Evolutionary conservation across 768 basidiomycete genomes (phyloP).

Genomic region (Phanerodontia chrysosporium): DNA sequence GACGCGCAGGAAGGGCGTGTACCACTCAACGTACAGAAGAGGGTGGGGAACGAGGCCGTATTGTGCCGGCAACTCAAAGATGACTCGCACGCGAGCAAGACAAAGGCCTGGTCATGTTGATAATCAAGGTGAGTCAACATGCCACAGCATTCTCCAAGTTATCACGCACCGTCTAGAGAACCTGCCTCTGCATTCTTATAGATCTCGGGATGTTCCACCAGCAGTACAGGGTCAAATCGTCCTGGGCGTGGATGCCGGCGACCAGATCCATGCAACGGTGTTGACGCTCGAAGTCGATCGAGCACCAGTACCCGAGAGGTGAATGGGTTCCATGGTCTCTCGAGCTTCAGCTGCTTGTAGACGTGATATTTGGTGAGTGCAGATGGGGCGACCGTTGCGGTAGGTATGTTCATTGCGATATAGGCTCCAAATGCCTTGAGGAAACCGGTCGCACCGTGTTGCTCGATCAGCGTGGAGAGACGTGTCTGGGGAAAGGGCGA

Average conservation of each 20-base stretch:
- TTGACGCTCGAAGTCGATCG: neutral
- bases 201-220: neutral
- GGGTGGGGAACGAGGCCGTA: constrained; percentile 2
- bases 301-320: neutral
- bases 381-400: neutral
- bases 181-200: neutral
- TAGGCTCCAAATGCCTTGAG: neutral
- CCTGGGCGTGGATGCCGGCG: neutral
- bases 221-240: neutral
- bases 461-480: neutral
- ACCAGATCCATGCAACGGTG: neutral
- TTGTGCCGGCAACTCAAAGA: constrained; percentile 7
- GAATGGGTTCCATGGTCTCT: neutral
- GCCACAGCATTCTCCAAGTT: too few relatives aligned
- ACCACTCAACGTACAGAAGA: constrained; percentile 10
- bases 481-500: neutral
- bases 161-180: constrained; percentile 5
- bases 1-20: neutral
- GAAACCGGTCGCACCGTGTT: constrained; percentile 1
- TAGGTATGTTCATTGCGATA: neutral
- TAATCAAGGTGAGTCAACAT: too few relatives aligned
- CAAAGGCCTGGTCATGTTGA: too few relatives aligned
- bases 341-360: constrained; percentile 9
- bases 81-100: neutral
- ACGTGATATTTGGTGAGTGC: neutral